Evolutionary conservation across 2,329 filamentous ascomycete species (phyloP).

Genomic region (Claviceps monticola): DNA sequence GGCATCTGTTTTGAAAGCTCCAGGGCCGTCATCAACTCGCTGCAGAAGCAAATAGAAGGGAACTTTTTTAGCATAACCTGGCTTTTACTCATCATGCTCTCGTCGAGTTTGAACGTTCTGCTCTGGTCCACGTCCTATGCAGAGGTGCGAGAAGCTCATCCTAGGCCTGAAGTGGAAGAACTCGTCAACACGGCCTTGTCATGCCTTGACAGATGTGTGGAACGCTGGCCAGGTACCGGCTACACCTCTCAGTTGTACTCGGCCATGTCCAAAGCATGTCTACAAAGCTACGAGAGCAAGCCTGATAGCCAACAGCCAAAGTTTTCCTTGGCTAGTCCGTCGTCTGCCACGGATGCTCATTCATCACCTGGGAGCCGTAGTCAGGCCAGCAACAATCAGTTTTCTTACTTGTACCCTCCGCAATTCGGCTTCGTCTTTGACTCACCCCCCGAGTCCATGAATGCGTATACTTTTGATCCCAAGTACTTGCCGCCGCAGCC

Average conservation of each 20-base stretch:
- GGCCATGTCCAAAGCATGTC: conserved; percentile 72
- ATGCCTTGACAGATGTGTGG: conserved; percentile 64
- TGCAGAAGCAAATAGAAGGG: conserved; percentile 64
- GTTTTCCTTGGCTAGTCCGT: conserved; percentile 22
- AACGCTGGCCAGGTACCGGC: conserved; percentile 82
- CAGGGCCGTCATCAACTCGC: conserved; percentile 66
- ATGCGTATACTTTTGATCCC: conserved; percentile 29
- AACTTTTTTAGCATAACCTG: conserved; percentile 76
- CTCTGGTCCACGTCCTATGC: conserved; percentile 85
- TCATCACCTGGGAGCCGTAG: conserved; percentile 18
- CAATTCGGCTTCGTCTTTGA: conserved; percentile 47
- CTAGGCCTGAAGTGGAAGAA: conserved; percentile 60
- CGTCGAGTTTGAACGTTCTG: conserved; percentile 83
- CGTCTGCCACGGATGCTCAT: conserved; percentile 17
- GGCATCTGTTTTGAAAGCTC: conserved; percentile 72
- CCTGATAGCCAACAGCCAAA: conserved; percentile 11
- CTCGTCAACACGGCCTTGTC: conserved; percentile 64
- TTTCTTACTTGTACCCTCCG: conserved; percentile 32
- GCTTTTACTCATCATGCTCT: conserved; percentile 81
- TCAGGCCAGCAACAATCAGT: conserved; percentile 15
- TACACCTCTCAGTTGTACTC: conserved; percentile 75
- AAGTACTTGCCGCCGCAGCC: conserved; percentile 32
- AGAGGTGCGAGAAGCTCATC: conserved; percentile 61
- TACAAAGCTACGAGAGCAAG: conserved; percentile 66
- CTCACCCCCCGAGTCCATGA: conserved; percentile 39